Evolutionary conservation across 2,329 filamentous ascomycete species (phyloP).

Genomic region (Nothopassalora personata): DNA sequence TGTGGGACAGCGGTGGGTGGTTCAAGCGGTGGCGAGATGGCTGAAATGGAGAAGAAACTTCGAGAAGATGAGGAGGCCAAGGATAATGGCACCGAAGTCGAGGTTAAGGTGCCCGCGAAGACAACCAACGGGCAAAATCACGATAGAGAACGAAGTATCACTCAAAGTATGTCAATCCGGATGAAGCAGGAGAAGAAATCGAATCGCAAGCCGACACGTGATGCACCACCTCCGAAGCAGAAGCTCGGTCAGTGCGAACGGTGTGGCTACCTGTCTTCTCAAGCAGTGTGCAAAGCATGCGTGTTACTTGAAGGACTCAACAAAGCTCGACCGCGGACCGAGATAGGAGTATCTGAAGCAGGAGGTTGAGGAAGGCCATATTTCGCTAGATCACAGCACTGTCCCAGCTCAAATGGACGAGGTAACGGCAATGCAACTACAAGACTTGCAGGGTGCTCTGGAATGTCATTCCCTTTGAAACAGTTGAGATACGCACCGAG

Average conservation of each 20-base stretch:
- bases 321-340: slow-evolving; percentile 53
- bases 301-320: slow-evolving; percentile 84
- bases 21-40: slow-evolving; percentile 70
- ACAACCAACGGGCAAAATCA: slow-evolving; percentile 6
- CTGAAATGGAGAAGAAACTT: slow-evolving; percentile 71
- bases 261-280: slow-evolving; percentile 94
- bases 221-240: slow-evolving; percentile 49
- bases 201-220: slow-evolving; percentile 9
- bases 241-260: slow-evolving; percentile 75
- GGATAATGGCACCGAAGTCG: slow-evolving; percentile 54
- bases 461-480: too few relatives aligned
- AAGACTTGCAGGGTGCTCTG: too few relatives aligned
- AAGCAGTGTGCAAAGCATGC: slow-evolving; percentile 90
- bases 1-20: slow-evolving; percentile 69
- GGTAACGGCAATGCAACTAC: too few relatives aligned
- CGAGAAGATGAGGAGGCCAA: slow-evolving; percentile 57
- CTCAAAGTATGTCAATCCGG: slow-evolving; percentile 24
- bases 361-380: neutral
- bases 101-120: slow-evolving; percentile 46
- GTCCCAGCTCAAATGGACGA: too few relatives aligned
- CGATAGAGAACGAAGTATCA: slow-evolving; percentile 1
- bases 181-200: slow-evolving; percentile 32
- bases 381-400: neutral
- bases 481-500: too few relatives aligned
- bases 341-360: slow-evolving; percentile 29